Evolutionary conservation across 768 basidiomycete genomes (phyloP).

Genomic region (Scleroderma citrinum): DNA sequence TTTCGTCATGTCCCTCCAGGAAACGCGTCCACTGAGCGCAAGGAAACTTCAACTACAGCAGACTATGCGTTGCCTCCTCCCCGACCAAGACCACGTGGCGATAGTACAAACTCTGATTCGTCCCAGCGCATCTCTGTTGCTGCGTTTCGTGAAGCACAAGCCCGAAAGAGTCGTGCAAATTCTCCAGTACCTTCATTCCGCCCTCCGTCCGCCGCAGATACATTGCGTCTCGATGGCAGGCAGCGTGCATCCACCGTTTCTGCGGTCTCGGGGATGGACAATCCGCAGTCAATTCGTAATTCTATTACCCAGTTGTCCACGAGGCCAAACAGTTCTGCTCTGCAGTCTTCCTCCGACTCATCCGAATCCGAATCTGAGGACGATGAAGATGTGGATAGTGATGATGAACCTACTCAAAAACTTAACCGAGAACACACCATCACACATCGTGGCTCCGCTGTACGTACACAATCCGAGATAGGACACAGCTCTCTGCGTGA

Average conservation of each 20-base stretch:
- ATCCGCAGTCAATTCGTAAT: slow-evolving; percentile 9
- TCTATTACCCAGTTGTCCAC: slow-evolving; percentile 2
- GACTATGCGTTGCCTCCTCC: slow-evolving; percentile 30
- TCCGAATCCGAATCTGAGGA: slow-evolving; percentile 33
- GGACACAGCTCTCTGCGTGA: slow-evolving; percentile 10
- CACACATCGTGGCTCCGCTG: slow-evolving; percentile 16
- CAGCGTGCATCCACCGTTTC: slow-evolving; percentile 28
- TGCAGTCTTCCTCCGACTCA: slow-evolving; percentile 24
- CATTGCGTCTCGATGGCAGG: slow-evolving; percentile 24
- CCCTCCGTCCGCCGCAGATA: slow-evolving; percentile 32
- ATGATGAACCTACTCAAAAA: slow-evolving; percentile 28
- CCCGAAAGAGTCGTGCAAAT: slow-evolving; percentile 53
- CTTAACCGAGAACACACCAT: slow-evolving; percentile 31
- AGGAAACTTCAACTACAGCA: slow-evolving; percentile 20
- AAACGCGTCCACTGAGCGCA: slow-evolving; percentile 11
- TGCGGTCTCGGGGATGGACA: slow-evolving; percentile 14
- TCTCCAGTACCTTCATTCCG: slow-evolving; percentile 53
- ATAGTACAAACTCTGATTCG: slow-evolving; percentile 55
- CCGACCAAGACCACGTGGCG: slow-evolving; percentile 46
- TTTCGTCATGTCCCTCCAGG: slow-evolving; percentile 62
- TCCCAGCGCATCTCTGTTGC: slow-evolving; percentile 76
- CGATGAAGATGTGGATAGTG: slow-evolving; percentile 33
- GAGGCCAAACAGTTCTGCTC: slow-evolving; percentile 13
- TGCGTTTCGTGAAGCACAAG: slow-evolving; percentile 75
- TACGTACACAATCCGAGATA: slow-evolving; percentile 13